Evolutionary conservation across 495 filamentous ascomycete species (phyloP).

Genomic region (Hypoxylon rickii): DNA sequence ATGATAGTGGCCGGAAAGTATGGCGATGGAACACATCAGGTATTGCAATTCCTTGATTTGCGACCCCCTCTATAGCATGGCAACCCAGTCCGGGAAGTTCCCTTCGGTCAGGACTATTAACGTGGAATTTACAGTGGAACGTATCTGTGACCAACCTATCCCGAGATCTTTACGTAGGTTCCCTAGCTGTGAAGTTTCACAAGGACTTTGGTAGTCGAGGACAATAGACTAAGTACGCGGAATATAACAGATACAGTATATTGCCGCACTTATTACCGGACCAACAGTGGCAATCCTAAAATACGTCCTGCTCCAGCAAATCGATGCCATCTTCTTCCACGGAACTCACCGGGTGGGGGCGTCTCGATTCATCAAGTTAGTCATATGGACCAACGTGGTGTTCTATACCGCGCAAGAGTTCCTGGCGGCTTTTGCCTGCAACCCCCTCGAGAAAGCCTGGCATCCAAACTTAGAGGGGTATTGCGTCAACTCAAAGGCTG

Average conservation of each 20-base stretch:
- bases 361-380: background rate
- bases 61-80: background rate
- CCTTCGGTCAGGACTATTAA: too few species aligned
- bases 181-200: background rate
- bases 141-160: background rate
- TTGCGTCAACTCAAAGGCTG: conserved; percentile 54
- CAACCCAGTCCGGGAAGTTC: background rate
- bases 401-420: background rate
- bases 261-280: too few species aligned
- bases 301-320: conserved; percentile 14
- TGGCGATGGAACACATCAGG: background rate
- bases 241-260: background rate
- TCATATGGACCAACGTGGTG: background rate
- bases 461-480: background rate
- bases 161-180: background rate
- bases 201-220: background rate
- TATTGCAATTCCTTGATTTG: background rate
- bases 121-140: too few species aligned
- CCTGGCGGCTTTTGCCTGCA: background rate
- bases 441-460: background rate
- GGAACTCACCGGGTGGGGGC: background rate
- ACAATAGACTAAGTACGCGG: background rate
- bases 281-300: too few species aligned
- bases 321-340: conserved; percentile 8
- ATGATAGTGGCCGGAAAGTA: background rate